Base-by-base conservation (phyloP, 1,139 yeast species). In the Debaryomyces fabryi region DNA sequence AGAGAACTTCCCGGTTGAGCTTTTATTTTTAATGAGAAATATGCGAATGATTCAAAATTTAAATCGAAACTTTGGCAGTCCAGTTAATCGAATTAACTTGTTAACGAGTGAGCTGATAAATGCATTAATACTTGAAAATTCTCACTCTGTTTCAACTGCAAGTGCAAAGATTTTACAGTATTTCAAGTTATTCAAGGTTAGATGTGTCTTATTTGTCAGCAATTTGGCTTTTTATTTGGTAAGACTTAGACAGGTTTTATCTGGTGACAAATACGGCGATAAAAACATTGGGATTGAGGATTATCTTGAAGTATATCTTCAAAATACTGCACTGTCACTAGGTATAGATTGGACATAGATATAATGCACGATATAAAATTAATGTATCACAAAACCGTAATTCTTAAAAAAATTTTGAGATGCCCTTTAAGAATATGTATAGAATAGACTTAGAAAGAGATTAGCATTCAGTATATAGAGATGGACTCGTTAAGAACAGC, bases 31-130 rank as follows among this genome's bases (percentile, higher is more conserved):
- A 12, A 82, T 88, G 44, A 70, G 93, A 57, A 77, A 89, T 9
- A 85, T 85, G 86, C 70, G 92, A 49, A 86, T 87, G 72, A 78
- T 88, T 47, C 93, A 86, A 62, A 84, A 83, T 34, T 66, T 85
- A 56, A 88, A 88, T 61, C 82, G 81, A 54, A 70, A 69, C 46
- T 81, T 81, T 62, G 90, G 87, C 3, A 81, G 89, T 18, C 93
- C 93, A 0, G 86, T 86, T 15, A 88, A 88, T 60, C 71, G 95
- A 48, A 69, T 88, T 55, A 83, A 83, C 51, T 61, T 84, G 39
- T 71, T 88, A 52, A 88, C 89, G 0, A 63, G 67, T 30, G 81
- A 81, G 50, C 87, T 88, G 52, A 58, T 74, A 6, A 57, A 60
- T 48, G 57, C 67, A n/a, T 58, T 58, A 51, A 51, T 52, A 3